Percentiles rank a stretch among this genome's conserved stretches.
These are phyloP conservation scores for Fagus sylvatica DNA, from an alignment of 306 rosid genomes.

Conservation along the genomic window DNA sequence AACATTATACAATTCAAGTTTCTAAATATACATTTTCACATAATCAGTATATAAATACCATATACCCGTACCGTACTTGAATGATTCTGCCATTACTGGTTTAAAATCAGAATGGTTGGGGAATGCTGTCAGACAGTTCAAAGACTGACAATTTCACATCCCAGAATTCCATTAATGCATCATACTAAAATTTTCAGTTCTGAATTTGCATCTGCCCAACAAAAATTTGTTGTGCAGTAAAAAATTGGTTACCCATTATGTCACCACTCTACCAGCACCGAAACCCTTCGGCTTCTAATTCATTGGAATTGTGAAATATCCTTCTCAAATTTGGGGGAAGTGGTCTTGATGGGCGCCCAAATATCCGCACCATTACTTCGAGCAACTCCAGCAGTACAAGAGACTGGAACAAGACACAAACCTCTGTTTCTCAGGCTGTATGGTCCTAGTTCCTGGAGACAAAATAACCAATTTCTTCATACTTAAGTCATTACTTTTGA, in stretches of 20 bases:
- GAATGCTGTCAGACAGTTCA: constrained; percentile 27
- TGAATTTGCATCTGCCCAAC: constrained; percentile 17
- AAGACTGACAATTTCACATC: constrained; percentile 26
- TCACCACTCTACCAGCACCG: constrained; percentile 26
- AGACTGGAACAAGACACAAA: constrained; percentile 79
- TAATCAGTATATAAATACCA: constrained; percentile 35
- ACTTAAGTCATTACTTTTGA: constrained; percentile 1
- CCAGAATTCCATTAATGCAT: constrained; percentile 26
- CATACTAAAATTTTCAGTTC: constrained; percentile 32
- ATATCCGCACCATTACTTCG: constrained; percentile 96
- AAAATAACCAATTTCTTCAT: constrained; percentile 11
- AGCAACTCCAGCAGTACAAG: constrained; percentile 74
- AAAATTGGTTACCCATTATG: constrained; percentile 22
- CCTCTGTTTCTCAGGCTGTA: constrained; percentile 88
- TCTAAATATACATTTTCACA: constrained; percentile 50
- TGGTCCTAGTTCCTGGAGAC: constrained; percentile 55
- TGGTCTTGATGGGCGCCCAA: constrained; percentile 90
- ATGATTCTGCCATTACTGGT: constrained; percentile 43
- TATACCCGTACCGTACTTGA: constrained; percentile 11
- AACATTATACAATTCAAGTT: constrained; percentile 27
- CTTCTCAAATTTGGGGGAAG: constrained; percentile 55
- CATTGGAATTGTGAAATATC: constrained; percentile 47
- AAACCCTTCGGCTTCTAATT: constrained; percentile 35
- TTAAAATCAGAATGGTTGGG: constrained; percentile 53
- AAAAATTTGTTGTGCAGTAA: constrained; percentile 22